Base-by-base conservation (phyloP, 2,329 filamentous ascomycete species). In the Ascochyta rabiei region DNA sequence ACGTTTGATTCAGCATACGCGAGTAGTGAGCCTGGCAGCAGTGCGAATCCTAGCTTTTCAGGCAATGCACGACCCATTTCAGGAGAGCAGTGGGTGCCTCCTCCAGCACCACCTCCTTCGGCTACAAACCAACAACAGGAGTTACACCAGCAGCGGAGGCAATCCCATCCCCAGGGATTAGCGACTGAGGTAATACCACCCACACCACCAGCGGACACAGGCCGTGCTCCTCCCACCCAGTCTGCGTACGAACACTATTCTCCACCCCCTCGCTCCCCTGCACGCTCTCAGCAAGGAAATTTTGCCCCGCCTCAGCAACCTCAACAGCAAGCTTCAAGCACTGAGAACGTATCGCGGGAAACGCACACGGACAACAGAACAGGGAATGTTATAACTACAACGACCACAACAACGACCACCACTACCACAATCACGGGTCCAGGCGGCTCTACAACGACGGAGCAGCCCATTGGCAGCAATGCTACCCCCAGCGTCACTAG, bases 321-420 rank as follows among this genome's bases (percentile, higher is more conserved):
- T 18, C 42, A 44, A 12, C 42, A 33, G 37, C 5, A 51, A 2
- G 33, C 26, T 13, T 57, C 61, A 41, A 67, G 60, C 40, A 62
- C 57, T 28, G 69, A 72, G 34, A 66, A 70, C 47, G 51, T 72
- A 4, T 59, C 62, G 2, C 59, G 56, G 40, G 71, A 75, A 30
- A 69, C 69, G 10, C 67, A 73, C 39, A 65, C 66, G 26, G 71
- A 75, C 44, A 57, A 55, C 18, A 63, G 59, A 13, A 73, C 71
- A 7, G 72, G 72, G 0, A 70, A 73, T 23, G 64, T 73, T 18
- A 64, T 75, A 3, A 73, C 71, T 5, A 69, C 69, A 3, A 73
- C 69, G 8, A 75, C 71, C 0, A 75, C 72, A 12, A 73, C 72
- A 1, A 75, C 71, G 2, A 74, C 72, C 1, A 74, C 71, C 1